Evolutionary conservation across 495 filamentous ascomycete genomes (phyloP).

Genomic region (Penicillium lividum): DNA sequence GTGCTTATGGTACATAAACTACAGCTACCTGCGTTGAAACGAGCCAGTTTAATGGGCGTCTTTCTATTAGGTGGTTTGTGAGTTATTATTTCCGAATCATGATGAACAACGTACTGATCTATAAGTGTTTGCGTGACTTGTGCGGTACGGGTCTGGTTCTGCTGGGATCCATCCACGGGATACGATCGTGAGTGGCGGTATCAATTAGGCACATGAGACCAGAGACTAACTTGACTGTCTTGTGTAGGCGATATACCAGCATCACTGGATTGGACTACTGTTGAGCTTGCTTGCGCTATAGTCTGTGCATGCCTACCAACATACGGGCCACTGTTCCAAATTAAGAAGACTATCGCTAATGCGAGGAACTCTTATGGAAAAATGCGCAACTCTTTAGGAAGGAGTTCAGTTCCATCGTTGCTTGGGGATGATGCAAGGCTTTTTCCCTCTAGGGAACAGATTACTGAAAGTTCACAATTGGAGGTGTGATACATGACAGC

Average conservation of each 20-base stretch:
- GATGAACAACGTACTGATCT: neutral
- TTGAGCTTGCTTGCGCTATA: conserved; percentile 5
- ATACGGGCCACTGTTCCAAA: neutral
- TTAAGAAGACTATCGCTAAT: neutral
- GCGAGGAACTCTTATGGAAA: neutral
- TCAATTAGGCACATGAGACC: neutral
- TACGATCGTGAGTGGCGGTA: neutral
- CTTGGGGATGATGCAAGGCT: neutral
- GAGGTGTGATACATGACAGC: neutral
- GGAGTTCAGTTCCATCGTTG: neutral
- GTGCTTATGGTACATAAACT: neutral
- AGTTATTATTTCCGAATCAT: neutral
- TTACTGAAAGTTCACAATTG: neutral
- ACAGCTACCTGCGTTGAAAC: neutral
- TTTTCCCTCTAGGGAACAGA: neutral
- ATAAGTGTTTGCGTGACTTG: conserved; percentile 4
- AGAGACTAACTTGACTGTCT: neutral
- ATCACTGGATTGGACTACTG: neutral
- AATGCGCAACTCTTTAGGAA: neutral
- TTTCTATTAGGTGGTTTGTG: conserved; percentile 3
- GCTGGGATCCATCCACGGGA: neutral
- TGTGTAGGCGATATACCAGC: neutral
- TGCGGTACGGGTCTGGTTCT: neutral
- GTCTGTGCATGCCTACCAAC: conserved; percentile 4
- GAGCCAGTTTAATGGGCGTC: conserved; percentile 1